Evolutionary conservation across 1,284 basidiomycete species (phyloP), one percentile per base, ranked within the genome.

Genomic region (Agroathelia rolfsii): DNA sequence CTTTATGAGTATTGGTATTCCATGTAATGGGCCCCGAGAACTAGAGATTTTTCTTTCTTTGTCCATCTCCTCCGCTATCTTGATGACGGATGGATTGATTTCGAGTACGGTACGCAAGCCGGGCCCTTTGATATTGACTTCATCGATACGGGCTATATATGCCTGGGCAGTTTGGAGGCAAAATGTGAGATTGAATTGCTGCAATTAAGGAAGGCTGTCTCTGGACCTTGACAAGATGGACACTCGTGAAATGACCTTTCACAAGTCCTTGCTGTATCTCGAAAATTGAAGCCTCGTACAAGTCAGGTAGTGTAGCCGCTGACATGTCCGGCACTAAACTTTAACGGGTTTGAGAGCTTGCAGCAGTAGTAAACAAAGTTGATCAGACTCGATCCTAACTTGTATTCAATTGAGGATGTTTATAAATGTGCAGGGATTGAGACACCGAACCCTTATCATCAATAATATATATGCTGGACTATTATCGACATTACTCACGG

Each of bases 1-100:
- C 53, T 84, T 84, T 34, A 84, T 44, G 3, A 82, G 52, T 24
- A 83, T 60, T 0, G 80, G 80, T 18, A 84, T 79, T 0, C 80
- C 80, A 44, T 83, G 78, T 24, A 84, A 50, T 1, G 52, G 44
- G n/a, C 76, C 63, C 7, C 76, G 60, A 5, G 59, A 55, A 1
- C 73, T 71, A 0, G 46, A 56, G 2, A 34, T 29, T 14, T 53
- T 53, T 2, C 78, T 59, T 44, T 81, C 77, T 1, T 43, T 41
- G 39, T 82, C 80, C 6, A 79, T 52, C 3, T 49, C 53, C 0
- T 60, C 63, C 7, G 75, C 74, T 46, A 74, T 59, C 12, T 42
- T 41, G 7, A 79, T 47, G 2, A 76, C 78, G 10, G 60, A 65
- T 0, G 76, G 76, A 40, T 76, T 81, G 1, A 56, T 59, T 46